phyloP scores from a whole-genome alignment of 257 asterid genomes.

The Cinchona pubescens region DNA sequence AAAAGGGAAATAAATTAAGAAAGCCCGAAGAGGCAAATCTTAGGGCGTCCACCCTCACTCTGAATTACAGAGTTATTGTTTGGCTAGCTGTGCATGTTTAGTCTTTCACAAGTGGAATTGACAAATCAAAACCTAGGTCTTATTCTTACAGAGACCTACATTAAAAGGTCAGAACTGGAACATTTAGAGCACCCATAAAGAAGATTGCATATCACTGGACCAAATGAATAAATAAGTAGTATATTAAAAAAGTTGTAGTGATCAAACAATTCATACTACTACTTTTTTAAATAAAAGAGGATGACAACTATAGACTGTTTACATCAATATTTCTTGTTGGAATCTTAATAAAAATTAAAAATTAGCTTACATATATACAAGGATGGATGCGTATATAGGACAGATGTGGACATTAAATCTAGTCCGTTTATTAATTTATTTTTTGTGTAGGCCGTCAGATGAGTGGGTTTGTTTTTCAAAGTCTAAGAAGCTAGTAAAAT shows the following conservation, averaged over 20 bases:
- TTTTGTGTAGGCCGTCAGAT: no score
- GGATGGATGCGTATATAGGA: no score
- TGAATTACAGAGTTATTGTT: neutral
- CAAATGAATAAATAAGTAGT: neutral
- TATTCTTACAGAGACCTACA: neutral
- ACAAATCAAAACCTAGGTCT: slow-evolving; percentile 17
- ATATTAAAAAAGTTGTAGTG: neutral
- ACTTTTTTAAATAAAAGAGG: neutral
- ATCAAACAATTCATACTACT: slow-evolving; percentile 6
- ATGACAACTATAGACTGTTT: no score
- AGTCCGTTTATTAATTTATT: no score
- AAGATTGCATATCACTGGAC: slow-evolving; percentile 21
- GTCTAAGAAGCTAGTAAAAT: no score
- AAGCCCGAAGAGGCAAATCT: neutral
- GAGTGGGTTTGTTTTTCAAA: no score
- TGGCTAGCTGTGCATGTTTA: slow-evolving; percentile 9
- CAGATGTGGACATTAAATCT: no score
- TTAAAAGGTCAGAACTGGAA: slow-evolving; percentile 12
- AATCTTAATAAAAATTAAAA: neutral
- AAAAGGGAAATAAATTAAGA: no score
- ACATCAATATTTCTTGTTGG: neutral
- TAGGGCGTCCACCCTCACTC: neutral
- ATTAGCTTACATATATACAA: no score
- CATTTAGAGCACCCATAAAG: slow-evolving; percentile 4
- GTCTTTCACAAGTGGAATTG: slow-evolving; percentile 16